Evolutionary conservation across 768 basidiomycete species (phyloP).

Genomic region (Phanerodontia chrysosporium): DNA sequence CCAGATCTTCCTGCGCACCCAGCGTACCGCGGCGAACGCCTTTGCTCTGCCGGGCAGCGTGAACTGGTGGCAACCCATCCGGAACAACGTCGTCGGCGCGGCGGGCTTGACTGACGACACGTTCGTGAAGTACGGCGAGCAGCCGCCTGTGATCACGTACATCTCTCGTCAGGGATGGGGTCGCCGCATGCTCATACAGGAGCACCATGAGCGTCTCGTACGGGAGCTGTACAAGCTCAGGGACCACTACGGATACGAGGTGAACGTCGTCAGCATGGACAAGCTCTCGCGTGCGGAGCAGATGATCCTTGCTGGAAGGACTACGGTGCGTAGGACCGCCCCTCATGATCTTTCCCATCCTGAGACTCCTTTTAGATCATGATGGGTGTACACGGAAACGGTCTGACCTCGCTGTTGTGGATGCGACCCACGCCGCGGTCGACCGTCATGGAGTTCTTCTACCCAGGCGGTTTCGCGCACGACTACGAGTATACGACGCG

Average conservation of each 20-base stretch:
- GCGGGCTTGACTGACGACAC: constrained; percentile 45
- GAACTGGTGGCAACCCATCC: constrained; percentile 82
- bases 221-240: constrained; percentile 64
- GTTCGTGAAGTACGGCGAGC: constrained; percentile 32
- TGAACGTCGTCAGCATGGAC: constrained; percentile 85
- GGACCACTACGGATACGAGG: constrained; percentile 74
- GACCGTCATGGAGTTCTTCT: constrained; percentile 93
- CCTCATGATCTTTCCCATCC: not conserved
- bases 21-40: constrained; percentile 72
- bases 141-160: constrained; percentile 84
- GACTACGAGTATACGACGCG: constrained; percentile 84
- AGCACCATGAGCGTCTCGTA: constrained; percentile 79
- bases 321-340: constrained; percentile 64
- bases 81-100: constrained; percentile 69
- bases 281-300: constrained; percentile 78
- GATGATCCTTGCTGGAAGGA: constrained; percentile 72
- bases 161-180: constrained; percentile 88
- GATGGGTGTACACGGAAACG: constrained; percentile 95
- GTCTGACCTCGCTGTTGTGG: constrained; percentile 84
- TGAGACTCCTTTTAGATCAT: constrained; percentile 67
- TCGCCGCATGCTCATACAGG: constrained; percentile 70
- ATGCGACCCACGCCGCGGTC: constrained; percentile 82
- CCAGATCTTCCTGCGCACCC: constrained; percentile 59
- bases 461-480: constrained; percentile 74
- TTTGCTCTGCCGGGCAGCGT: constrained; percentile 70